Evolutionary conservation across 495 filamentous ascomycete species (phyloP).

Genomic region (Xylaria telfairii): DNA sequence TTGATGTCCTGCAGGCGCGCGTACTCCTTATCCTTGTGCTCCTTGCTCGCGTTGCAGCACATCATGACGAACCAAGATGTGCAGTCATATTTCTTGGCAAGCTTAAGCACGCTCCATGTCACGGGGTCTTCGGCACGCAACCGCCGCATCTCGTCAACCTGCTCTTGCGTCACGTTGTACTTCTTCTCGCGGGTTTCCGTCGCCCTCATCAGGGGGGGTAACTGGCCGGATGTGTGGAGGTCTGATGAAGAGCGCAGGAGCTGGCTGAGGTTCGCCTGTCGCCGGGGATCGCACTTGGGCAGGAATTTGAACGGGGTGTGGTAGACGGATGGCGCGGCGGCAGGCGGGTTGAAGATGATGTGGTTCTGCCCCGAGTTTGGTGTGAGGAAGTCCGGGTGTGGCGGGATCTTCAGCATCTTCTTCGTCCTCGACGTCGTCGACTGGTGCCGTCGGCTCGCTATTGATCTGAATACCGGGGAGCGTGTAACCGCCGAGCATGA

Average conservation of each 20-base stretch:
- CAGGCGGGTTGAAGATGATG: conserved; percentile 94
- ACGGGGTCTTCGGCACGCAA: conserved; percentile 71
- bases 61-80: conserved; percentile 73
- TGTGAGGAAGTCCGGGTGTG: conserved; percentile 71
- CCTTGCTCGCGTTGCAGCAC: conserved; percentile 47
- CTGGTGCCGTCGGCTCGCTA: conserved; percentile 69
- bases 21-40: conserved; percentile 48
- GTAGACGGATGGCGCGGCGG: conserved; percentile 79
- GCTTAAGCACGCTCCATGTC: conserved; percentile 70
- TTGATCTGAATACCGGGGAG: conserved; percentile 66
- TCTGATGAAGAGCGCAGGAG: conserved; percentile 37
- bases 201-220: conserved; percentile 57
- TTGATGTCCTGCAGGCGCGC: conserved; percentile 61
- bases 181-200: conserved; percentile 56
- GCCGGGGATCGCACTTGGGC: conserved; percentile 76
- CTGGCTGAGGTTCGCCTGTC: conserved; percentile 52
- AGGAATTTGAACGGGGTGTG: conserved; percentile 92
- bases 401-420: conserved; percentile 73
- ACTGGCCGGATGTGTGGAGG: conserved; percentile 18
- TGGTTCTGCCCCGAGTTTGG: conserved; percentile 54
- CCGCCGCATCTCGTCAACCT: conserved; percentile 80
- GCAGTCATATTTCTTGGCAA: conserved; percentile 81
- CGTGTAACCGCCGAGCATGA: conserved; percentile 56
- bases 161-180: conserved; percentile 75
- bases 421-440: conserved; percentile 73